phyloP scores from a whole-genome alignment of 179 eudicot species.

The Spinacia oleracea region DNA sequence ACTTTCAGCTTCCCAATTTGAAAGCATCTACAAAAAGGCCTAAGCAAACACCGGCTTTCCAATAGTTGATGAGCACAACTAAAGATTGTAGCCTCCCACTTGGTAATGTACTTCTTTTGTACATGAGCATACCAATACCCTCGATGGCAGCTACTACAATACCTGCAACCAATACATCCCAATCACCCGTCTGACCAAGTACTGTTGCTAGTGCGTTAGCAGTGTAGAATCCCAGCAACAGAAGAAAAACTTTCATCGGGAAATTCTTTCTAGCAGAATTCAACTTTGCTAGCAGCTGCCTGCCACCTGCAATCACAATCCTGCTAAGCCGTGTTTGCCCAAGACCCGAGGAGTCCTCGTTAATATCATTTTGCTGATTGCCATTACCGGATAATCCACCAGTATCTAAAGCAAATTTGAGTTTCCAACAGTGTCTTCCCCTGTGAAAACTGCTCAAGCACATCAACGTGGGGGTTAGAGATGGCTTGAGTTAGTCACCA shows the following conservation, averaged over 20 bases:
- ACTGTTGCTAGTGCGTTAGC: conserved; percentile 95
- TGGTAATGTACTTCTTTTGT: conserved; percentile 47
- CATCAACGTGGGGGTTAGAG: not conserved
- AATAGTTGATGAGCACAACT: conserved; percentile 72
- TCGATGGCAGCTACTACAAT: conserved; percentile 96
- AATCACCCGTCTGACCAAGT: conserved; percentile 96
- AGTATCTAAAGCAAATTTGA: conserved; percentile 70
- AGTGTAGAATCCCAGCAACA: conserved; percentile 88
- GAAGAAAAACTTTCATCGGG: conserved; percentile 88
- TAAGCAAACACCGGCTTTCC: conserved; percentile 98
- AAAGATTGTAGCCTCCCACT: conserved; percentile 61
- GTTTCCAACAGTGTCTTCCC: conserved; percentile 47
- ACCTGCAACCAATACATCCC: conserved; percentile 97
- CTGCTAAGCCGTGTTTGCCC: conserved; percentile 88
- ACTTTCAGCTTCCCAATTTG: conserved; percentile 74
- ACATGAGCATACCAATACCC: conserved; percentile 93
- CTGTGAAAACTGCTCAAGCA: conserved; percentile 35
- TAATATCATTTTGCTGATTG: conserved; percentile 42
- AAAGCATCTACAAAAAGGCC: conserved; percentile 99
- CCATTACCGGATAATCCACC: conserved; percentile 58
- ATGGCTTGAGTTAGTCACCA: not conserved
- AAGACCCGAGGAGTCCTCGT: conserved; percentile 45
- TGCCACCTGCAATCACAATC: conserved; percentile 74
- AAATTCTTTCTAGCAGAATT: conserved; percentile 81
- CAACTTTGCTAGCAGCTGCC: conserved; percentile 70